Evolutionary conservation across 1,284 basidiomycete species (phyloP).

Genomic region (Microbotryum intermedium): DNA sequence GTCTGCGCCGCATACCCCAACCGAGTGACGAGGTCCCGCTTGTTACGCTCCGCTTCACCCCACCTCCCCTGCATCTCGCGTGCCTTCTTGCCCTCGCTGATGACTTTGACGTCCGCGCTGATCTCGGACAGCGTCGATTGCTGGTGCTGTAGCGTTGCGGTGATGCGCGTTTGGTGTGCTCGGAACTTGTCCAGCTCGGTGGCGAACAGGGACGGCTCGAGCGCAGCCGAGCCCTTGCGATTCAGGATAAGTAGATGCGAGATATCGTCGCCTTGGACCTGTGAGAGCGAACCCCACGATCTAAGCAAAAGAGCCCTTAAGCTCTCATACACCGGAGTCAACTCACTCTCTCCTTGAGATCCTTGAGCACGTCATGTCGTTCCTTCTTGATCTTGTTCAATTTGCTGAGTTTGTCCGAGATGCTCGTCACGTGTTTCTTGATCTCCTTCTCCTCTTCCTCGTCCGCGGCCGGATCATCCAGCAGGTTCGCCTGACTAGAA

Average conservation of each 20-base stretch:
- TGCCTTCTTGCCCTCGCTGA: constrained; percentile 62
- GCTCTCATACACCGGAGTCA: background rate
- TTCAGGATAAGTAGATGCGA: constrained; percentile 89
- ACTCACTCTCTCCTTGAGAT: constrained; percentile 80
- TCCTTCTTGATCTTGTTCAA: constrained; percentile 76
- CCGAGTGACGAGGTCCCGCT: constrained; percentile 61
- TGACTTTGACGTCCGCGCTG: constrained; percentile 56
- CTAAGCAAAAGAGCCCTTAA: background rate
- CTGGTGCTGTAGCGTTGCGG: constrained; percentile 67
- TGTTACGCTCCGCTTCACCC: constrained; percentile 66
- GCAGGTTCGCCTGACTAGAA: constrained; percentile 33
- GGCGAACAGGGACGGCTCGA: constrained; percentile 81
- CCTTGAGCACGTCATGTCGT: constrained; percentile 75
- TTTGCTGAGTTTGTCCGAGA: constrained; percentile 64
- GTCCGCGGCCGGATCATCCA: constrained; percentile 53
- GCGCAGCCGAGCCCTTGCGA: constrained; percentile 63
- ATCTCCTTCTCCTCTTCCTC: constrained; percentile 57
- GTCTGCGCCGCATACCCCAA: constrained; percentile 67
- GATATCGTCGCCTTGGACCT: constrained; percentile 94
- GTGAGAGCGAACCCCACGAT: background rate
- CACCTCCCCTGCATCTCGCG: constrained; percentile 64
- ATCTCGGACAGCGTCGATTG: constrained; percentile 62
- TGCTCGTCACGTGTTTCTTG: constrained; percentile 59
- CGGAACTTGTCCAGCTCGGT: constrained; percentile 91
- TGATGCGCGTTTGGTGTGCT: constrained; percentile 75